Percentiles rank a stretch among this genome's conserved stretches.
These are phyloP conservation scores for Chloridella minuta DNA, from an alignment of 352 stramenopile genomes.

Conservation along the genomic window DNA sequence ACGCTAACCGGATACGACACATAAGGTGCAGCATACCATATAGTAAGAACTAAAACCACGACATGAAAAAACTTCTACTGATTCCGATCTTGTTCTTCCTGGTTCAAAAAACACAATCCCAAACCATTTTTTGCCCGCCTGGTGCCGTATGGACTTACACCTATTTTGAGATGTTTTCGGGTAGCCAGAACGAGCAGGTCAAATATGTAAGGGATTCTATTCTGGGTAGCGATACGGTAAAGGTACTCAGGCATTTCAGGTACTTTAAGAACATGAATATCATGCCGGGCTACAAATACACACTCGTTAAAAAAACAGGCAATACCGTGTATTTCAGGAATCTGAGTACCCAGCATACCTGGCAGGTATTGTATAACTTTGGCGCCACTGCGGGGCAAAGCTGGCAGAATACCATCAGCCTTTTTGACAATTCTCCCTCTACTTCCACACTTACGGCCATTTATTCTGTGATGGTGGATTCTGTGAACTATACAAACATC, in stretches of 20 bases:
- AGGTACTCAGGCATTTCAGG: neutral
- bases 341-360: neutral
- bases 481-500: neutral
- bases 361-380: neutral
- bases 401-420: neutral
- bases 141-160: neutral
- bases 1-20: too few species aligned
- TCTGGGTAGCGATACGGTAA: neutral
- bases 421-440: too few species aligned
- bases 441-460: too few species aligned
- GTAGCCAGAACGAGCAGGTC: neutral
- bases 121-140: neutral
- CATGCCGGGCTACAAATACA: neutral
- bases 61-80: too few species aligned
- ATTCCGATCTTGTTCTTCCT: too few species aligned
- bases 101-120: too few species aligned
- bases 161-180: too few species aligned
- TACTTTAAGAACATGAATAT: neutral
- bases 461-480: neutral
- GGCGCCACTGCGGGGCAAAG: neutral
- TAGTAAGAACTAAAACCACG: too few species aligned
- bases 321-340: neutral
- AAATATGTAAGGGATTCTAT: slow-evolving; percentile 5
- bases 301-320: neutral
- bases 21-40: too few species aligned